A percentile compares a stretch with the other conserved stretches of the same genome.
Conservation (phyloP, 805 yeast species). For the Candida mattraensis region DNA sequence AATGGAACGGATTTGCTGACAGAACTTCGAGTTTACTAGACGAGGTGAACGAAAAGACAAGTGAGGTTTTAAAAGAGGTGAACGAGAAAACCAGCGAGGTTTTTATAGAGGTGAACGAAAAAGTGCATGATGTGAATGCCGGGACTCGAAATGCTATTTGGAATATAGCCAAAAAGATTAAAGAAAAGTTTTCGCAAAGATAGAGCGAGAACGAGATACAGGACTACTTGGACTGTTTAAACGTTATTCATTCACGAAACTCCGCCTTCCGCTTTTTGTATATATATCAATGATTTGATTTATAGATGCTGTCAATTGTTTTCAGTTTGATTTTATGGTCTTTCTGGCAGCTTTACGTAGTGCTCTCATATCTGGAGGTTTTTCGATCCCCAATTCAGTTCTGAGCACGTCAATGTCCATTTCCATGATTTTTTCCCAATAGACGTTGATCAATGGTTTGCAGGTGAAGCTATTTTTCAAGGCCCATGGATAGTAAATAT, state of each 20-base stretch:
- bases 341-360: conserved; percentile 46
- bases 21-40: conserved; percentile 19
- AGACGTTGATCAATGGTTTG: conserved; percentile 79
- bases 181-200: conserved; percentile 10
- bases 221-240: too few relatives aligned
- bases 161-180: conserved; percentile 16
- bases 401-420: conserved; percentile 73
- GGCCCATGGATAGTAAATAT: conserved; percentile 88
- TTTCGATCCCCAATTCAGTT: conserved; percentile 65
- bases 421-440: conserved; percentile 85
- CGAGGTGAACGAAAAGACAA: conserved; percentile 29
- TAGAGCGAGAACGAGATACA: conserved; percentile 1
- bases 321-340: conserved; percentile 2
- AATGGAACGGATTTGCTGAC: conserved; percentile 30
- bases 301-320: conserved; percentile 1
- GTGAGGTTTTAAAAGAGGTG: conserved; percentile 25
- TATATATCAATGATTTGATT: conserved; percentile 7
- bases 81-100: conserved; percentile 25
- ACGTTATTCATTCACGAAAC: too few relatives aligned
- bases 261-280: too few relatives aligned
- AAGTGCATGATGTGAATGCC: conserved; percentile 20
- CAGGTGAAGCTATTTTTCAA: conserved; percentile 66
- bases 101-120: conserved; percentile 27
- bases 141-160: conserved; percentile 17
- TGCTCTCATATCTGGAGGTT: conserved; percentile 76